Evolutionary conservation across 768 basidiomycete genomes (phyloP).

Genomic region (Tulasnella sp.): DNA sequence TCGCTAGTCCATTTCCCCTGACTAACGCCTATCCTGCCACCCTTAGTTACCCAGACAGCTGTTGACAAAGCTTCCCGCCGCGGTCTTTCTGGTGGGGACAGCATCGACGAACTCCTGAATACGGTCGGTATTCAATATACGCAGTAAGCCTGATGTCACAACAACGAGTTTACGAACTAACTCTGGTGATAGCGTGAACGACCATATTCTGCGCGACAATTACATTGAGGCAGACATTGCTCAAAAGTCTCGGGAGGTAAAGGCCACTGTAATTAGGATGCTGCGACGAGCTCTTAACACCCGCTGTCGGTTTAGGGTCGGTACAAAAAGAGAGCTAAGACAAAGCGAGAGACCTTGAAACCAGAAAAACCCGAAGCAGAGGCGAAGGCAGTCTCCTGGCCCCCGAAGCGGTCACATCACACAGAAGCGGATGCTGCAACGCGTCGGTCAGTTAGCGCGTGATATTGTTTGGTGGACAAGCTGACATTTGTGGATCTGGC

Average conservation of each 20-base stretch:
- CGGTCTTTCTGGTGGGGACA: constrained; percentile 40
- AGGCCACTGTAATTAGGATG: not conserved
- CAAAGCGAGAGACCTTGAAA: constrained; percentile 1
- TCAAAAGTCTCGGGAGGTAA: constrained; percentile 37
- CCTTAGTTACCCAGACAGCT: constrained; percentile 37
- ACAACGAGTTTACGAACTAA: not conserved
- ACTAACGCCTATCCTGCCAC: not conserved
- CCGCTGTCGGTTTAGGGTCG: not conserved
- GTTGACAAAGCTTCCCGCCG: constrained; percentile 33
- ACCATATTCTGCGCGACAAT: constrained; percentile 63
- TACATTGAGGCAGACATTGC: constrained; percentile 63
- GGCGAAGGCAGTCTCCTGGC: constrained; percentile 47
- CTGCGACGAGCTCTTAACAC: not conserved
- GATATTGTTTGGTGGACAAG: not conserved
- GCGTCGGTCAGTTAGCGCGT: not conserved
- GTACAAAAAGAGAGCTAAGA: not conserved
- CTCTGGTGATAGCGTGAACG: constrained; percentile 43
- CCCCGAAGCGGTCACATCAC: constrained; percentile 60
- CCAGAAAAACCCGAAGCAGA: constrained; percentile 38
- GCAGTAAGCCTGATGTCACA: constrained; percentile 42
- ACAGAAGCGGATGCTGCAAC: constrained; percentile 4
- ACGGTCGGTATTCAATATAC: constrained; percentile 65
- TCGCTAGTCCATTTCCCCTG: not conserved
- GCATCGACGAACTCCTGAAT: constrained; percentile 53
- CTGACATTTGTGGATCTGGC: not conserved